A percentile compares a stretch with the other conserved stretches of the same genome.
phyloP scores from a whole-genome alignment of 176 grass and related monocot genomes.

The Raddia guianensis region DNA sequence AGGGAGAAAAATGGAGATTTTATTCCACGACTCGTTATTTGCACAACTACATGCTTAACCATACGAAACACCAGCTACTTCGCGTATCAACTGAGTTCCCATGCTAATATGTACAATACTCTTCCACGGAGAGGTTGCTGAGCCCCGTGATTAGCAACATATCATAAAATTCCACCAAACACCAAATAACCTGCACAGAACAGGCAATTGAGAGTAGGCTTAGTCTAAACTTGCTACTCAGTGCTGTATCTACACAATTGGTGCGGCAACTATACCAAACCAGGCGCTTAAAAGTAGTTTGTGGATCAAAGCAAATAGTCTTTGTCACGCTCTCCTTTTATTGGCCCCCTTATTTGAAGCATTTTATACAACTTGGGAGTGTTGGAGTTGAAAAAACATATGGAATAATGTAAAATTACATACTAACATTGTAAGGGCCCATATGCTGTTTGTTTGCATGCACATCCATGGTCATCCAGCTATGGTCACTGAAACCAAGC shows the following conservation, averaged over 20 bases:
- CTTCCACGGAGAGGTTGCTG: constrained; percentile 7
- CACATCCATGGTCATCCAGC: background rate
- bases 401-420: background rate
- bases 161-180: constrained; percentile 19
- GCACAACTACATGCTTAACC: constrained; percentile 56
- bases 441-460: background rate
- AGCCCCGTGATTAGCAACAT: constrained; percentile 22
- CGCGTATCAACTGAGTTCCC: constrained; percentile 37
- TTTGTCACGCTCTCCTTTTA: too few species aligned
- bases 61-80: constrained; percentile 44
- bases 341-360: background rate
- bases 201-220: constrained; percentile 1
- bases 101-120: constrained; percentile 59
- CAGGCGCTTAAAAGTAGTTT: background rate
- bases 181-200: constrained; percentile 32
- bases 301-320: background rate
- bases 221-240: background rate
- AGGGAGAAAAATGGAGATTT: constrained; percentile 45
- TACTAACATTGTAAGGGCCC: background rate
- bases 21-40: constrained; percentile 62
- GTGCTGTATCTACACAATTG: background rate
- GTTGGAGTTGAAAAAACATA: background rate
- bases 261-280: background rate
- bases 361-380: background rate
- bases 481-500: background rate